phyloP scores from a whole-genome alignment of 306 rosid species.

The Begonia loranthoides region DNA sequence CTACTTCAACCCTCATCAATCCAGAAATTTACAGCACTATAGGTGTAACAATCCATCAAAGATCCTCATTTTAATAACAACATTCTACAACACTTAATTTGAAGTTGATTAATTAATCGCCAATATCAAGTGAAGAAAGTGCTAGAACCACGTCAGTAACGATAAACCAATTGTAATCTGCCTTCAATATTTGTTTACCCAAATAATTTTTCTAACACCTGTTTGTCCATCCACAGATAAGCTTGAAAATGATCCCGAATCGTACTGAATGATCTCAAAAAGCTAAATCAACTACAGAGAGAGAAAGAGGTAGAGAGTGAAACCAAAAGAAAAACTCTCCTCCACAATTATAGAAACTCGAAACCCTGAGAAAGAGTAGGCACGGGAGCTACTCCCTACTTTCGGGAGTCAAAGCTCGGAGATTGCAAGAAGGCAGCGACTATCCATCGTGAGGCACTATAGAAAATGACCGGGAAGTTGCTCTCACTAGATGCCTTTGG shows the following conservation, averaged over 20 bases:
- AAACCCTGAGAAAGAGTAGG: too few species aligned
- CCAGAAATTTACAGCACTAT: background rate
- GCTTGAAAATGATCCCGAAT: too few species aligned
- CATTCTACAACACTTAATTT: too few species aligned
- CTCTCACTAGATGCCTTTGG: slow-evolving; percentile 45
- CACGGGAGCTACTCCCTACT: slow-evolving; percentile 41
- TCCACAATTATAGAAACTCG: too few species aligned
- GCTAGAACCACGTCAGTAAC: too few species aligned
- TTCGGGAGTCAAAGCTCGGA: slow-evolving; percentile 50
- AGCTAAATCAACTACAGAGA: background rate
- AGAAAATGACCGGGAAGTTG: slow-evolving; percentile 37
- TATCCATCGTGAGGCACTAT: slow-evolving; percentile 52
- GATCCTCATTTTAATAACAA: background rate
- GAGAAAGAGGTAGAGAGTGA: too few species aligned
- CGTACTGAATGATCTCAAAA: too few species aligned
- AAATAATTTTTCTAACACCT: too few species aligned
- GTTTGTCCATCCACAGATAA: too few species aligned
- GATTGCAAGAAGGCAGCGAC: slow-evolving; percentile 57
- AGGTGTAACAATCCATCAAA: slow-evolving; percentile 5
- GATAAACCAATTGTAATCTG: slow-evolving; percentile 3
- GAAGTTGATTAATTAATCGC: too few species aligned
- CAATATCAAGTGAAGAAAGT: too few species aligned
- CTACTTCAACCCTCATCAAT: background rate
- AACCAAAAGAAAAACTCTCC: background rate
- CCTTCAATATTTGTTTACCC: slow-evolving; percentile 2